A percentile compares a stretch with the other conserved stretches of the same genome.
phyloP scores from a whole-genome alignment of 176 grass and related monocot genomes.

The Carex parvula region DNA sequence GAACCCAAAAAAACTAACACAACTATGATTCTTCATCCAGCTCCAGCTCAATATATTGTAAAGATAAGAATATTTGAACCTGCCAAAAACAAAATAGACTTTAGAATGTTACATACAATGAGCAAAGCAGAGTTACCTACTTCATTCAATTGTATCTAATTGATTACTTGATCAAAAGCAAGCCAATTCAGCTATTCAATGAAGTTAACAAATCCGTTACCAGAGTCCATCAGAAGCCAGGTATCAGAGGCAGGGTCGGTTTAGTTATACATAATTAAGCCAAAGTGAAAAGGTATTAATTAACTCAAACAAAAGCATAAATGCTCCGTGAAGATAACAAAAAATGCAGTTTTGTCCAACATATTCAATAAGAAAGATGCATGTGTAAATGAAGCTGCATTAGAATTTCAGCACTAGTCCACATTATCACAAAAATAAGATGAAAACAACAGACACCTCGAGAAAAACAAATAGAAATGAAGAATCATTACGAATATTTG shows the following conservation, averaged over 20 bases:
- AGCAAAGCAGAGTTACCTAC: not conserved
- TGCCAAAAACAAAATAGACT: not conserved
- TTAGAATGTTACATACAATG: not conserved
- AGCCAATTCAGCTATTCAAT: not conserved
- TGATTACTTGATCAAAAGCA: not conserved
- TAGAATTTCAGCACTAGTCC: not conserved
- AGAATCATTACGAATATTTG: not conserved
- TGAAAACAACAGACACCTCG: not conserved
- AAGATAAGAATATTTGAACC: constrained; percentile 4
- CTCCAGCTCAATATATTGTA: not conserved
- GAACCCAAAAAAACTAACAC: not conserved
- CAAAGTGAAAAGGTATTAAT: not conserved
- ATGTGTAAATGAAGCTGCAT: not conserved
- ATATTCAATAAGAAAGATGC: not conserved
- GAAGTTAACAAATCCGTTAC: too few species aligned
- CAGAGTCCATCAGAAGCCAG: not conserved
- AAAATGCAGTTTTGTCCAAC: not conserved
- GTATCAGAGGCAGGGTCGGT: not conserved
- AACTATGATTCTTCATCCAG: not conserved
- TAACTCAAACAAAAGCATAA: not conserved
- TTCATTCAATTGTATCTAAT: not conserved
- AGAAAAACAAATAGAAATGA: not conserved
- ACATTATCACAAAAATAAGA: too few species aligned
- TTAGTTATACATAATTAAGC: not conserved
- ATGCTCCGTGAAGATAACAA: not conserved